Evolutionary conservation across 495 filamentous ascomycete genomes (phyloP), one percentile per base, ranked within the genome.

Genomic region (Viridothelium virens): DNA sequence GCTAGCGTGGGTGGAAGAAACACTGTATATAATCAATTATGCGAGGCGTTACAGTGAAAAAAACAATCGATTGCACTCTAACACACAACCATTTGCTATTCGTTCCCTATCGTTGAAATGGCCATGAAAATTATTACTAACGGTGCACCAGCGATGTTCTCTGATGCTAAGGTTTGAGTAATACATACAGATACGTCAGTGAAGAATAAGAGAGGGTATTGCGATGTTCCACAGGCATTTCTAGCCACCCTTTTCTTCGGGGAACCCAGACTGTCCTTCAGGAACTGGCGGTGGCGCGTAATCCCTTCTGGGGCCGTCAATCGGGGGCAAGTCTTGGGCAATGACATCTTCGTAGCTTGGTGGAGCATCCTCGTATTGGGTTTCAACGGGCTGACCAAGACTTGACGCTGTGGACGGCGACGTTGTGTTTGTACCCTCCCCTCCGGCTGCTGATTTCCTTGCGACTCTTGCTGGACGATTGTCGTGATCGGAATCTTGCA

Each of bases 341-440:
- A 96, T 91, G 14, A 92, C 91, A 79, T 97, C 93, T 64, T 79
- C 75, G 66, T 79, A 79, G 67, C 77, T 79, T 25, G 77, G 77
- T 38, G 77, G 77, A 10, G 77, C 76, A 16, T 79, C 77, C 36
- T 74, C 74, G 64, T 77, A 77, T 53, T 63, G 48, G 7, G 70
- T 68, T 37, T 34, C 67, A 31, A 38, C 34, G 18, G 63, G 68
- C 56, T 61, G 66, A 7, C 12, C 10, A 2, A 3, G 4, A n/a
- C 31, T 48, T 34, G 61, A 33, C 67, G 65, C 12, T 77, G 74
- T 64, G 25, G 39, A 36, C 44, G 65, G 33, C 61, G 59, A 62
- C 66, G 65, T 50, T 65, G 74, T 44, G 25, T 34, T 44, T 16
- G 65, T 10, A 11, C 5, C 11, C 12, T 39, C 31, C 33, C 16